Evolutionary conservation across 768 basidiomycete species (phyloP).

Genomic region (Psilocybe sp.): DNA sequence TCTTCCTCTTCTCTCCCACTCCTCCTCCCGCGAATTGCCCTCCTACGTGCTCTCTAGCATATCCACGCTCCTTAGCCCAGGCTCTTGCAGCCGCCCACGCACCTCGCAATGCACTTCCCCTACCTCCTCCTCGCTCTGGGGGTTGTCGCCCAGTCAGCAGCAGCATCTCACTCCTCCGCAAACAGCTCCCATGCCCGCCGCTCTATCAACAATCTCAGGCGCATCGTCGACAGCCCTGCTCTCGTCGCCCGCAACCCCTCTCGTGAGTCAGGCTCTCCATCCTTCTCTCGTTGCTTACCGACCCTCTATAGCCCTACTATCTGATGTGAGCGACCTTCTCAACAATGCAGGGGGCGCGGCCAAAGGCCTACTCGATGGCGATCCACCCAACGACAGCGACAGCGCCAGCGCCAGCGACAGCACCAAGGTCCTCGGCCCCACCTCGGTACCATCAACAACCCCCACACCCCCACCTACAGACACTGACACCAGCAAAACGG

Average conservation of each 20-base stretch:
- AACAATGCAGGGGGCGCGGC: neutral
- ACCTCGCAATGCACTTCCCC: conserved; percentile 28
- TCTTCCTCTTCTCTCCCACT: conserved; percentile 14
- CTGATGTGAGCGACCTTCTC: neutral
- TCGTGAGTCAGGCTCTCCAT: neutral
- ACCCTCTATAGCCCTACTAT: neutral
- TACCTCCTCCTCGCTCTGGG: conserved; percentile 27
- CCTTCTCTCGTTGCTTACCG: neutral
- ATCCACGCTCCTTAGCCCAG: conserved; percentile 38
- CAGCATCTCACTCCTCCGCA: conserved; percentile 39
- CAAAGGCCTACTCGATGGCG: neutral
- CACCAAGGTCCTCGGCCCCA: neutral
- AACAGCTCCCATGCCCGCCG: conserved; percentile 29
- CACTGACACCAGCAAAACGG: neutral
- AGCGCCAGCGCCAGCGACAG: neutral
- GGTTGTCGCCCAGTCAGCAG: conserved; percentile 21
- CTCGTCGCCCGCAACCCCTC: neutral
- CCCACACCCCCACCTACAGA: neutral
- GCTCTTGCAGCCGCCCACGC: conserved; percentile 23
- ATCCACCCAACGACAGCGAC: neutral
- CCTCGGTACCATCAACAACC: neutral
- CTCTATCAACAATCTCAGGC: conserved; percentile 19
- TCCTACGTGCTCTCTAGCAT: conserved; percentile 10
- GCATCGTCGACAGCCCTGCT: neutral
- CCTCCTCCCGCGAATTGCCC: conserved; percentile 8